Base-by-base conservation (phyloP, 1,139 yeast genomes). In the Yamadazyma songkhlaensis region DNA sequence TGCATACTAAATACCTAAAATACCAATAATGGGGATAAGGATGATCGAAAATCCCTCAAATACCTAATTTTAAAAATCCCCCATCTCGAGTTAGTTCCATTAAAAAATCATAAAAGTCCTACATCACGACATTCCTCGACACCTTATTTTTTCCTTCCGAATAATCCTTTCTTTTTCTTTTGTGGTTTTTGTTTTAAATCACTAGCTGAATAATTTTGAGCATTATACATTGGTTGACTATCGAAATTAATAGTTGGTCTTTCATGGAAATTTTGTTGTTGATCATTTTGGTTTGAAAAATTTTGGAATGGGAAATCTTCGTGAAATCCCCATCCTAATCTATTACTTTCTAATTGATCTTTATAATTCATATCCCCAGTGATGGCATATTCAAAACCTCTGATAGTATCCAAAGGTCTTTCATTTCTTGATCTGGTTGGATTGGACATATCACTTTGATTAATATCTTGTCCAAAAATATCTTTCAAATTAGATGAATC, bases 381-480 rank as follows among this genome's bases (percentile, higher is more conserved):
- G 46, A 92, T 87, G 25, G 96, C 82, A 57, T 84, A 92, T 66
- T 92, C 97, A 62, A 92, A 92, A 5, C 86, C 77, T 47, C 97
- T 72, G 52, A 92, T 89, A 2, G 98, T 92, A 61, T 94, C 98
- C 55, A 92, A 66, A 3, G 98, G 98, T 50, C 98, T 79, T 66
- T 92, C 98, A 60, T 89, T 89, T 57, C 97, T 77, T 12, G 85
- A 64, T 54, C 98, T 77, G 10, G 97, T 83, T 14, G 98, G 98
- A 57, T 92, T 92, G 21, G 95, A 86, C 51, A 83, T 72, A 59
- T 92, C 98, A 4, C 95, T 86, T 46, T 75, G 77, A 4, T 56
- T 53, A 50, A 92, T 90, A 6, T 79, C 75, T 45, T 78, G 76
- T 21, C 98, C 98, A 61, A 89, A 90, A 31, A 87, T 79, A 58